Evolutionary conservation across 208 protist genomes (phyloP).

Genomic region (Crithidia fasciculata): DNA sequence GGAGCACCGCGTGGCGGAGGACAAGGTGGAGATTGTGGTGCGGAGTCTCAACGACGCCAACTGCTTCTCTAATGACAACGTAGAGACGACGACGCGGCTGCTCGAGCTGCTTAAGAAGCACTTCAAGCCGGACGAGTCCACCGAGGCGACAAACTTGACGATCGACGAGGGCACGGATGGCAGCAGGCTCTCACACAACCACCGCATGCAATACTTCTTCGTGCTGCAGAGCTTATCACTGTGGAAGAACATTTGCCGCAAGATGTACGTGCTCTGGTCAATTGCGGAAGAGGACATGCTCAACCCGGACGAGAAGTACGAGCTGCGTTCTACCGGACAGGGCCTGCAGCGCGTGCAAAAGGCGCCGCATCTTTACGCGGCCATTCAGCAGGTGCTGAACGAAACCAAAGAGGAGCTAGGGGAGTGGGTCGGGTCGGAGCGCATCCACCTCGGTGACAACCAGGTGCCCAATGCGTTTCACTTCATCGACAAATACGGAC

Average conservation of each 20-base stretch:
- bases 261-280: conserved; percentile 92
- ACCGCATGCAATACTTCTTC: conserved; percentile 95
- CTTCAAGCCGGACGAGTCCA: conserved; percentile 68
- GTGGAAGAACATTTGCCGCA: conserved; percentile 94
- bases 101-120: conserved; percentile 72
- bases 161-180: conserved; percentile 87
- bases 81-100: conserved; percentile 71
- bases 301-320: conserved; percentile 78
- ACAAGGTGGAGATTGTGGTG: conserved; percentile 80
- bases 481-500: conserved; percentile 99
- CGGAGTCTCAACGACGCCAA: conserved; percentile 92
- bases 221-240: conserved; percentile 96
- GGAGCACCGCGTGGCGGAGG: conserved; percentile 31
- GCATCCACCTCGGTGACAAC: conserved; percentile 97
- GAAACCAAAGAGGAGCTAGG: conserved; percentile 89
- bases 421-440: conserved; percentile 90
- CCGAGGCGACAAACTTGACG: conserved; percentile 58
- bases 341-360: conserved; percentile 96
- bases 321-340: conserved; percentile 93
- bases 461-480: conserved; percentile 98
- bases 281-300: conserved; percentile 96
- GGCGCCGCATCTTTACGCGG: conserved; percentile 80
- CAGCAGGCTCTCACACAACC: conserved; percentile 95
- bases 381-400: conserved; percentile 87
- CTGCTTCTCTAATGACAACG: conserved; percentile 91